Percentiles rank a stretch among this genome's conserved stretches.
Evolutionary conservation across 805 yeast genomes (phyloP).

Genomic region (Lipomyces sp.): DNA sequence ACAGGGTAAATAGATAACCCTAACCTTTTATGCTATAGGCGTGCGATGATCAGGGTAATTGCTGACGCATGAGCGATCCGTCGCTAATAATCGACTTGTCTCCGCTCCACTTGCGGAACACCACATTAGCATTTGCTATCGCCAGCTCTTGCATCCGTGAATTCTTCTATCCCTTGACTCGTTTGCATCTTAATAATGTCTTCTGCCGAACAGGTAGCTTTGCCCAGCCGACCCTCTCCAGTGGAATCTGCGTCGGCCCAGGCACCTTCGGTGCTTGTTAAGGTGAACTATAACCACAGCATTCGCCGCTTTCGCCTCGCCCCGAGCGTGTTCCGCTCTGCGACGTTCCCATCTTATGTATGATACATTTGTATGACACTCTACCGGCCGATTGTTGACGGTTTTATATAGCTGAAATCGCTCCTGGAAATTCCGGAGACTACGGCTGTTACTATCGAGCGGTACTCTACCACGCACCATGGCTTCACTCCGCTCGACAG

Average conservation of each 20-base stretch:
- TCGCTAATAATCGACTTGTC: background rate
- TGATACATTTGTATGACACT: constrained; percentile 2
- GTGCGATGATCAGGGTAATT: background rate
- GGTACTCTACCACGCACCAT: constrained; percentile 29
- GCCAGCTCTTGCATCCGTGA: background rate
- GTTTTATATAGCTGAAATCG: constrained; percentile 23
- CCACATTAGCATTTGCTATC: background rate
- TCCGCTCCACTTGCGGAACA: background rate
- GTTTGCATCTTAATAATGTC: background rate
- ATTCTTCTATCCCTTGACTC: background rate
- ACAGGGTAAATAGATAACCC: no score
- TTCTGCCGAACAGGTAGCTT: background rate
- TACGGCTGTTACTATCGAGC: constrained; percentile 14
- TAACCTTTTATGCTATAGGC: no score
- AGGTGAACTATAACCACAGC: constrained; percentile 23
- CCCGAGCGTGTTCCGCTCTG: background rate
- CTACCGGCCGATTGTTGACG: background rate
- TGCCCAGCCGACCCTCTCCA: constrained; percentile 4
- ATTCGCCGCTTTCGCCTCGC: constrained; percentile 30
- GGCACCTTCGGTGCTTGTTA: constrained; percentile 23
- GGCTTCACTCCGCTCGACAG: constrained; percentile 26
- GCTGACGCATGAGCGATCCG: background rate
- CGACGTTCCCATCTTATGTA: constrained; percentile 16
- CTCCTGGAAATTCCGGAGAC: constrained; percentile 26
- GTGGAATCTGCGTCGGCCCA: constrained; percentile 9